phyloP scores from a whole-genome alignment of 331 rosid species.

The Erythrophleum ivorense region DNA sequence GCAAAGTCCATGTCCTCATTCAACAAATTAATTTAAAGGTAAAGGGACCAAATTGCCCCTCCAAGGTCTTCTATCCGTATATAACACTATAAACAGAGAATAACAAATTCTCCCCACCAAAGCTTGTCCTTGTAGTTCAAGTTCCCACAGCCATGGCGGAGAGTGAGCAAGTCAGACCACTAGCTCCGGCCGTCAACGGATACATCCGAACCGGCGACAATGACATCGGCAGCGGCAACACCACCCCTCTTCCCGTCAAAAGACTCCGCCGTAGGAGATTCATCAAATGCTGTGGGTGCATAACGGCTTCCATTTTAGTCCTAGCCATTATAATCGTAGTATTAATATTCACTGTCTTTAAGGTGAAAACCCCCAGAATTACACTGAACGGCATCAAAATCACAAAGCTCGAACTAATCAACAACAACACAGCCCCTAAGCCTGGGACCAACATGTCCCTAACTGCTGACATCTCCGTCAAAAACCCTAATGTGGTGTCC shows the following conservation, averaged over 20 bases:
- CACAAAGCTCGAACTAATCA: constrained; percentile 48
- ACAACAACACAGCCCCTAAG: constrained; percentile 32
- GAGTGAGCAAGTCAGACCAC: constrained; percentile 59
- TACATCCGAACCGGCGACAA: constrained; percentile 35
- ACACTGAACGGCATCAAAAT: constrained; percentile 52
- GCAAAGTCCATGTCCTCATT: background rate
- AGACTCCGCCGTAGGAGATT: constrained; percentile 26
- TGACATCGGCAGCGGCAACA: background rate
- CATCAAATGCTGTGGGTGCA: constrained; percentile 50
- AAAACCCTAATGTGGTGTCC: constrained; percentile 60
- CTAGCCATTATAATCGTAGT: constrained; percentile 40
- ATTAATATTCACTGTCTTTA: constrained; percentile 58
- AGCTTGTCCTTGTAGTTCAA: background rate
- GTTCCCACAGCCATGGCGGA: constrained; percentile 46
- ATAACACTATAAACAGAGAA: background rate
- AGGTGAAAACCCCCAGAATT: constrained; percentile 57
- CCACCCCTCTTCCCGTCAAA: background rate
- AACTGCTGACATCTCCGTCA: constrained; percentile 54
- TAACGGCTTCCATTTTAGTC: constrained; percentile 31
- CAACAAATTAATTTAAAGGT: background rate
- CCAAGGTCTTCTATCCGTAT: background rate
- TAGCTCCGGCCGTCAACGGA: constrained; percentile 42
- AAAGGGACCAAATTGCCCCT: background rate
- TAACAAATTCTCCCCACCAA: no score
- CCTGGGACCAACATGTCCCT: constrained; percentile 56